A percentile compares a stretch with the other conserved stretches of the same genome.
phyloP scores from a whole-genome alignment of 306 rosid genomes.

The Sechiopsis laciniata region DNA sequence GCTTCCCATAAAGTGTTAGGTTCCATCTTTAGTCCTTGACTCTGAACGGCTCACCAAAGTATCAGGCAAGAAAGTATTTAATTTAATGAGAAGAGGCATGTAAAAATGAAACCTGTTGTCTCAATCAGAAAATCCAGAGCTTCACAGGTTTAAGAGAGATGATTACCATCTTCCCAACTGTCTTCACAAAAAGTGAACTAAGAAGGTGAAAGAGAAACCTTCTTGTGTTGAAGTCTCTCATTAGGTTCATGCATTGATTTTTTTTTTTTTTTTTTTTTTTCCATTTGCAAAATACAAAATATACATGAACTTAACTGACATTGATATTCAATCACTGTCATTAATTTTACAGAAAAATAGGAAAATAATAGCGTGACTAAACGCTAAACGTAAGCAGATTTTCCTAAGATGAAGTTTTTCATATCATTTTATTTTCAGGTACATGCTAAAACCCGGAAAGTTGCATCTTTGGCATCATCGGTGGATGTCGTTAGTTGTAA shows the following conservation, averaged over 20 bases:
- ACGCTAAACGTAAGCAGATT: background rate
- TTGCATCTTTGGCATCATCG: constrained; percentile 53
- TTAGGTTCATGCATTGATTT: constrained; percentile 10
- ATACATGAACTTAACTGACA: background rate
- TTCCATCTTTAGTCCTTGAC: constrained; percentile 8
- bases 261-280: background rate
- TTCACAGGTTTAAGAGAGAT: constrained; percentile 3
- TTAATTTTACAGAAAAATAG: background rate
- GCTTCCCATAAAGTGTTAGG: background rate
- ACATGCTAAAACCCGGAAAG: constrained; percentile 56
- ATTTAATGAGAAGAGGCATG: constrained; percentile 1
- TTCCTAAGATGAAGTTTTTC: constrained; percentile 21
- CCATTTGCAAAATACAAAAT: background rate
- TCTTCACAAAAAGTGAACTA: background rate
- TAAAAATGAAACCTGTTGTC: background rate
- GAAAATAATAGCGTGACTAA: background rate
- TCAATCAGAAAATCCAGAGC: background rate
- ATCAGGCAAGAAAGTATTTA: background rate
- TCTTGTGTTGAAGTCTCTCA: constrained; percentile 1
- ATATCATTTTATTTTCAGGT: constrained; percentile 39
- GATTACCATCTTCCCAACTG: background rate
- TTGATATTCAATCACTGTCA: background rate
- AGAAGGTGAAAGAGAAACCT: background rate
- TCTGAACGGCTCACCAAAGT: background rate
- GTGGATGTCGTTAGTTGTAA: constrained; percentile 52